A percentile compares a stretch with the other conserved stretches of the same genome.
These are phyloP conservation scores for Pleurotus eryngii DNA, from an alignment of 768 basidiomycete genomes.

Conservation along the genomic window DNA sequence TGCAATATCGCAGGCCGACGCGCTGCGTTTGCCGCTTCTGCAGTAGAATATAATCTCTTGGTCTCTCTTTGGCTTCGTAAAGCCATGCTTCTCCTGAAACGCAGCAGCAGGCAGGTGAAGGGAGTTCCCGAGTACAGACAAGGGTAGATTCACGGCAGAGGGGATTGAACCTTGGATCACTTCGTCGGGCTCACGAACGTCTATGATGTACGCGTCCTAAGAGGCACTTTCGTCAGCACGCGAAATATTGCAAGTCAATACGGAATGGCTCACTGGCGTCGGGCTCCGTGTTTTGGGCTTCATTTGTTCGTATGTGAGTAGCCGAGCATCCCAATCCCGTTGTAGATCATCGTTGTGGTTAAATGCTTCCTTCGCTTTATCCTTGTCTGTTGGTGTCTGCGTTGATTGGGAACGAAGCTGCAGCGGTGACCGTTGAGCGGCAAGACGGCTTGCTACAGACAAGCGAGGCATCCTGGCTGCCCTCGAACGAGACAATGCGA, in stretches of 20 bases:
- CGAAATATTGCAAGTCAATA: slow-evolving; percentile 4
- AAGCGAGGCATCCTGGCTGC: neutral
- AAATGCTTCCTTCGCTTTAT: slow-evolving; percentile 25
- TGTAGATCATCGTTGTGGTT: slow-evolving; percentile 41
- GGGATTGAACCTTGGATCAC: slow-evolving; percentile 91
- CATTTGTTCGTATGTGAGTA: slow-evolving; percentile 76
- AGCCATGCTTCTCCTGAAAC: slow-evolving; percentile 67
- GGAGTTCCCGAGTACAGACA: slow-evolving; percentile 70
- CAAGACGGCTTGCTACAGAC: slow-evolving; percentile 2
- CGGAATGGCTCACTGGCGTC: slow-evolving; percentile 42
- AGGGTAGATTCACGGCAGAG: slow-evolving; percentile 85
- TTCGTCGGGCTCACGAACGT: slow-evolving; percentile 93
- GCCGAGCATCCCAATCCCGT: slow-evolving; percentile 74
- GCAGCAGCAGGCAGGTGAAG: slow-evolving; percentile 51
- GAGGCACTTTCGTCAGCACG: slow-evolving; percentile 1
- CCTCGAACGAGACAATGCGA: neutral
- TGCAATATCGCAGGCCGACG: slow-evolving; percentile 79
- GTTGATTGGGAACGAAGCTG: slow-evolving; percentile 32
- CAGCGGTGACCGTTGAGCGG: slow-evolving; percentile 7
- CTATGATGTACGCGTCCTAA: slow-evolving; percentile 72
- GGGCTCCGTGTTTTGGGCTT: slow-evolving; percentile 80
- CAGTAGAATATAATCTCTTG: slow-evolving; percentile 91
- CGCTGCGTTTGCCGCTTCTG: slow-evolving; percentile 80
- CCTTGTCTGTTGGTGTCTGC: slow-evolving; percentile 19
- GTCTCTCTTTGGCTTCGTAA: slow-evolving; percentile 63